Evolutionary conservation across 1,284 basidiomycete species (phyloP).

Genomic region (Apiotrichum veenhuisii): DNA sequence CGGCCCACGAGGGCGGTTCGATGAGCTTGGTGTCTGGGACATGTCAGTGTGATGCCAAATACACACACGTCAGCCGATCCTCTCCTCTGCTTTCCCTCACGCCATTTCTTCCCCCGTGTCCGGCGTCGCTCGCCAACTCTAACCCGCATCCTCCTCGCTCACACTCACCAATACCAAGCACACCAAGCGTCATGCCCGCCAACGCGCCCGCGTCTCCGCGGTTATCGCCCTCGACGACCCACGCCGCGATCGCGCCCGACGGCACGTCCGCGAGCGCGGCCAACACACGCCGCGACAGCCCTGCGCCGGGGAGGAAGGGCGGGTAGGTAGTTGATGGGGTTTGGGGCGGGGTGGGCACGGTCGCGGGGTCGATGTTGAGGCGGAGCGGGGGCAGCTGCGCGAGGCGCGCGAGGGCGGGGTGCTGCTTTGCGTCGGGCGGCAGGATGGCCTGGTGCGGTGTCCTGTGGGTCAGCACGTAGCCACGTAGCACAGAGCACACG

Average conservation of each 20-base stretch:
- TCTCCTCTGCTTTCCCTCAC: too few species aligned
- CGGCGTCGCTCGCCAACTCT: neutral
- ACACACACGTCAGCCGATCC: too few species aligned
- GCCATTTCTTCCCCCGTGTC: too few species aligned
- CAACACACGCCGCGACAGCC: constrained; percentile 64
- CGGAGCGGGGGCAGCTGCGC: constrained; percentile 53
- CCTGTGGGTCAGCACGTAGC: constrained; percentile 10
- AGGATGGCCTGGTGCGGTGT: constrained; percentile 45
- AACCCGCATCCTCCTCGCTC: too few species aligned
- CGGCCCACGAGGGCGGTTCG: constrained; percentile 42
- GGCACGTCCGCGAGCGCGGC: constrained; percentile 47
- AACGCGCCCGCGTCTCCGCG: constrained; percentile 63
- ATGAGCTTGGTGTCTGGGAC: constrained; percentile 21
- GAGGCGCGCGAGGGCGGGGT: constrained; percentile 52
- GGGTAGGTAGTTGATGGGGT: constrained; percentile 46
- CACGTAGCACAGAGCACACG: neutral
- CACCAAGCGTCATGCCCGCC: constrained; percentile 56
- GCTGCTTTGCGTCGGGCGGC: constrained; percentile 47
- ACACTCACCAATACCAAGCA: constrained; percentile 47
- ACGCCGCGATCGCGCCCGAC: constrained; percentile 51
- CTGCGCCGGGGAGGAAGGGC: constrained; percentile 62
- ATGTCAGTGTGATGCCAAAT: neutral
- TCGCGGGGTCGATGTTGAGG: constrained; percentile 14
- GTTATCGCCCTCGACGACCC: constrained; percentile 73
- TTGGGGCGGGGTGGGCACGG: neutral